Percentiles rank a stretch among this genome's conserved stretches.
Conservation (phyloP, 495 filamentous ascomycete genomes). For the Neurospora sp. region DNA sequence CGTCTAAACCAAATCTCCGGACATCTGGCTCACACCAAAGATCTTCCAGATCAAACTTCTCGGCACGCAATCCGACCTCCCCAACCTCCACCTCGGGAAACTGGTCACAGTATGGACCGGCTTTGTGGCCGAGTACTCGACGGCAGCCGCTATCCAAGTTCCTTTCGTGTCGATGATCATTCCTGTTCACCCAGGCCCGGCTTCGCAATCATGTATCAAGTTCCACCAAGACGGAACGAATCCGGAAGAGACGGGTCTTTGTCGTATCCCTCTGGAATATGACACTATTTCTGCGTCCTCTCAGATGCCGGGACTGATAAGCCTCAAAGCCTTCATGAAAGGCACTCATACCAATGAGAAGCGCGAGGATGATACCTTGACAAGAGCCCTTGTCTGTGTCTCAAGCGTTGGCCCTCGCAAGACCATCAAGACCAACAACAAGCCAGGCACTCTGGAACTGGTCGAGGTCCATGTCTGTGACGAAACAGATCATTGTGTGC, state of each 20-base stretch:
- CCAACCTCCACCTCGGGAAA: constrained; percentile 28
- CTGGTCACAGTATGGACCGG: constrained; percentile 34
- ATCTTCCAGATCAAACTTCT: constrained; percentile 33
- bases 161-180: constrained; percentile 10
- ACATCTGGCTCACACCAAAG: not conserved
- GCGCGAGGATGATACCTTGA: constrained; percentile 20
- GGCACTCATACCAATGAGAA: constrained; percentile 34
- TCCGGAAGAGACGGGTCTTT: constrained; percentile 29
- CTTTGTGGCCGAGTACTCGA: constrained; percentile 21
- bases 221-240: constrained; percentile 32
- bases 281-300: constrained; percentile 15
- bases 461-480: constrained; percentile 49
- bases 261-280: constrained; percentile 38
- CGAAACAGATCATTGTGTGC: constrained; percentile 42
- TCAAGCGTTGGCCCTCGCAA: constrained; percentile 44
- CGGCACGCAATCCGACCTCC: constrained; percentile 19
- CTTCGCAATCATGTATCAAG: constrained; percentile 33
- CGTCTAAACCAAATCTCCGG: not conserved
- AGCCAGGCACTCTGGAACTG: constrained; percentile 26
- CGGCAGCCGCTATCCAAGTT: not conserved
- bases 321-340: constrained; percentile 41
- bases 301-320: constrained; percentile 41
- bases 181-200: constrained; percentile 18
- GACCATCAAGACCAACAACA: constrained; percentile 40
- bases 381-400: constrained; percentile 45